Base-by-base conservation (phyloP, 2,329 filamentous ascomycete species). In the Sphaerostilbella broomeana region DNA sequence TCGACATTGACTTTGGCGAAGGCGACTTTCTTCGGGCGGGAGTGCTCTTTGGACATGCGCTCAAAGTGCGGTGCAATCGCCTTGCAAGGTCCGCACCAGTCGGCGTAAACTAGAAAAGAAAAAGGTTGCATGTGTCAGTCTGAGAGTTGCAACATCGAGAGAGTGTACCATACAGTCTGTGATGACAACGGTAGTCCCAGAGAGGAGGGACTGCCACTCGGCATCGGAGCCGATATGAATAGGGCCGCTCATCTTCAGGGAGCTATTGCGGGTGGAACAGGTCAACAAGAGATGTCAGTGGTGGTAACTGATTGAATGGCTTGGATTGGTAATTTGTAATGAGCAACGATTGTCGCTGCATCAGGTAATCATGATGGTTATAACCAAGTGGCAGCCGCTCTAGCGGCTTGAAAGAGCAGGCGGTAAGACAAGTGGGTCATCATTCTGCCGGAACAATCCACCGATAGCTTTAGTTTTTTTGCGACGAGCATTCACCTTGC, bases 1-100 rank as follows among this genome's bases (percentile, higher is more conserved):
- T 95, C 89, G 56, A 89, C 86, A 69, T 97, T 83, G 68, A 97
- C 79, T 67, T 95, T 97, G 57, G 79, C 81, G 60, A 97, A 98
- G 32, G 86, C 84, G 55, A 97, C 84, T 57, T 80, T 81, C 56
- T 83, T 82, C 12, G 87, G 81, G 49, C 87, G 81, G 34, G 87
- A 81, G 56, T 92, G 78, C 60, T 90, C 84, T 43, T 74, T 72
- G 33, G 88, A 78, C 43, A 97, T 80, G 53, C 82, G 79, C 57
- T 95, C 86, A 63, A 94, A 97, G 42, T 85, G 77, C 15, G 90
- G 90, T 35, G 86, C 86, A 50, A 97, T 94, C 59, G 83, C 77
- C 67, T 94, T 94, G 76, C 89, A 95, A 56, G 90, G 88, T 41
- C 83, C 84, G 62, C 88, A 97, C 86, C 87, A 95, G 66, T 94